Evolutionary conservation across 306 rosid genomes (phyloP).

Genomic region (cucumber (Cucumis sativus)): DNA sequence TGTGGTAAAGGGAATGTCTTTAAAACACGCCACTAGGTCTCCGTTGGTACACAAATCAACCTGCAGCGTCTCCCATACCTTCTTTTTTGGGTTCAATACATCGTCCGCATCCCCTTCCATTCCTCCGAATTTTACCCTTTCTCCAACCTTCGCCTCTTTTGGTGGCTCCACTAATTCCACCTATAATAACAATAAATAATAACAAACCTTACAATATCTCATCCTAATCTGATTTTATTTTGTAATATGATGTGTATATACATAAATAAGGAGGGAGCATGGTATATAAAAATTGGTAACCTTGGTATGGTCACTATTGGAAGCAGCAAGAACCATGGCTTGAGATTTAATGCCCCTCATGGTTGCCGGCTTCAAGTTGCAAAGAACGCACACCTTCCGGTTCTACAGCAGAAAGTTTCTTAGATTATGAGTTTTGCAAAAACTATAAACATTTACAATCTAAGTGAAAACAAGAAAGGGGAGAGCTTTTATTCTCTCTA

Average conservation of each 20-base stretch:
- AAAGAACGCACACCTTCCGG: slow-evolving; percentile 82
- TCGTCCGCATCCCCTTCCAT: slow-evolving; percentile 64
- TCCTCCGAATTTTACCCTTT: slow-evolving; percentile 58
- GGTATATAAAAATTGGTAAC: slow-evolving; percentile 25
- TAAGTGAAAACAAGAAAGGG: neutral
- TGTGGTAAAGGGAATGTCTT: slow-evolving; percentile 62
- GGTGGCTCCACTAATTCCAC: slow-evolving; percentile 90
- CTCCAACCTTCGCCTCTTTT: slow-evolving; percentile 52
- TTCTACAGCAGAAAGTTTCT: slow-evolving; percentile 35
- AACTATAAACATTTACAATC: neutral
- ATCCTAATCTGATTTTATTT: too few relatives aligned
- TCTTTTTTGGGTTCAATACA: slow-evolving; percentile 79
- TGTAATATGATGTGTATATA: too few relatives aligned
- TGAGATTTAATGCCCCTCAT: slow-evolving; percentile 91
- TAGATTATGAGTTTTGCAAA: neutral
- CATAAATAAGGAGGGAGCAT: neutral
- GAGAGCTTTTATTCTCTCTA: neutral
- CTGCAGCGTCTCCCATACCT: slow-evolving; percentile 87
- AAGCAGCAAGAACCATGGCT: slow-evolving; percentile 97
- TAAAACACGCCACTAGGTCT: slow-evolving; percentile 63
- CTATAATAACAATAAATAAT: slow-evolving; percentile 12
- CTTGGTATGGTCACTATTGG: slow-evolving; percentile 46
- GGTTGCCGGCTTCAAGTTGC: slow-evolving; percentile 82
- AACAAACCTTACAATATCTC: too few relatives aligned
- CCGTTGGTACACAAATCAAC: slow-evolving; percentile 46